phyloP scores from a whole-genome alignment of 768 basidiomycete species.

The Suillus paluster region DNA sequence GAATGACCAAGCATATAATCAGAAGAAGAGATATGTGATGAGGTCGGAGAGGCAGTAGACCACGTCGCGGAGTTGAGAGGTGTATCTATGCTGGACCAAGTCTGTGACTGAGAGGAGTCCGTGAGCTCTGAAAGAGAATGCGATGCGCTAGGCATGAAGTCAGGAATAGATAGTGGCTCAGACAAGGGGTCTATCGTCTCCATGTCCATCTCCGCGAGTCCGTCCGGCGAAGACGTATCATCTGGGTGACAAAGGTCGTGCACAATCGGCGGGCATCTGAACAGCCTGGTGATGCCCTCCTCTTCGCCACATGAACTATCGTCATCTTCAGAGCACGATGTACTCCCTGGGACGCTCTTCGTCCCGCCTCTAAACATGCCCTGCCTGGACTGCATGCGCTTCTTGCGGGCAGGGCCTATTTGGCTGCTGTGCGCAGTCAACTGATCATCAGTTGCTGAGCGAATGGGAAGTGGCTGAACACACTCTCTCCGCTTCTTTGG shows the following conservation, averaged over 20 bases:
- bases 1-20: conserved; percentile 60
- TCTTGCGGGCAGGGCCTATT: conserved; percentile 65
- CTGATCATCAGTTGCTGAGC: conserved; percentile 73
- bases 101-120: conserved; percentile 56
- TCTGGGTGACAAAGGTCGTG: conserved; percentile 30
- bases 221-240: conserved; percentile 36
- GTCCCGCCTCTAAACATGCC: conserved; percentile 73
- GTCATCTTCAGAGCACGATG: conserved; percentile 75
- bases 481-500: conserved; percentile 57
- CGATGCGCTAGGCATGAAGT: conserved; percentile 53
- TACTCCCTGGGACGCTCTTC: conserved; percentile 82
- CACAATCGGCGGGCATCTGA: conserved; percentile 33
- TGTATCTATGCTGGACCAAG: conserved; percentile 63
- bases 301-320: conserved; percentile 70
- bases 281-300: conserved; percentile 32
- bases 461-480: conserved; percentile 32
- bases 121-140: conserved; percentile 55
- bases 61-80: conserved; percentile 61
- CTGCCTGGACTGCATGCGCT: conserved; percentile 68
- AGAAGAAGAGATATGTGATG: conserved; percentile 62
- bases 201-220: conserved; percentile 45
- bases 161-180: conserved; percentile 52
- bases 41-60: conserved; percentile 64
- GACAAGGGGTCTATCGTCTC: conserved; percentile 51
- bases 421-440: conserved; percentile 44